phyloP scores from a whole-genome alignment of 1,139 yeast genomes.

The Entelexis paramagnoliae region DNA sequence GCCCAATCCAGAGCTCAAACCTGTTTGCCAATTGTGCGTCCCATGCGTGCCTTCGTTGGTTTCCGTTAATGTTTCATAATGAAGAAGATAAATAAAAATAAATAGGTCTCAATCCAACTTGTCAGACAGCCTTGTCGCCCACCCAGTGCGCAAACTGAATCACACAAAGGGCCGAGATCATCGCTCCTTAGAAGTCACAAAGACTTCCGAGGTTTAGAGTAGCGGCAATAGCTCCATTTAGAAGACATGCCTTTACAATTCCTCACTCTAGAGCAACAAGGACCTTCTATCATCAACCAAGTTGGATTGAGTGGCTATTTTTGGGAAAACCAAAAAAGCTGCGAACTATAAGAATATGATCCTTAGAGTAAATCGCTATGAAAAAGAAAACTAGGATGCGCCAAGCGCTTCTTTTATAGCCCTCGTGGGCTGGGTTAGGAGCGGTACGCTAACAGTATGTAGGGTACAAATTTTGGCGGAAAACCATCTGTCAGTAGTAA shows the following conservation, averaged over 20 bases:
- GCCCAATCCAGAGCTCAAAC: too few relatives aligned
- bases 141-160: conserved; percentile 57
- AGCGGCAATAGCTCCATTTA: conserved; percentile 96
- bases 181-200: conserved; percentile 52
- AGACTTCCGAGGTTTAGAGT: conserved; percentile 56
- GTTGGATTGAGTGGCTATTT: conserved; percentile 99
- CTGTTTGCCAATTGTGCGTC: too few relatives aligned
- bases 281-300: conserved; percentile 97
- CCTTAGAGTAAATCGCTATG: conserved; percentile 83
- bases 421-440: not conserved
- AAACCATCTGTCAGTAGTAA: too few relatives aligned
- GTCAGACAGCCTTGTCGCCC: conserved; percentile 99
- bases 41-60: too few relatives aligned
- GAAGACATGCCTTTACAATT: conserved; percentile 34
- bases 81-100: too few relatives aligned
- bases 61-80: too few relatives aligned
- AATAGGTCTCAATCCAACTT: conserved; percentile 41
- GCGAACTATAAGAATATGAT: conserved; percentile 99
- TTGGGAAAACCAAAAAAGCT: conserved; percentile 98
- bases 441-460: not conserved
- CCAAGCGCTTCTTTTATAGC: conserved; percentile 17
- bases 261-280: conserved; percentile 92
- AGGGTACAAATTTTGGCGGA: not conserved
- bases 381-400: conserved; percentile 13
- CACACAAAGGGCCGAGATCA: conserved; percentile 94